These are phyloP conservation scores for Dorcoceras hygrometricum DNA, from an alignment of 257 asterid genomes.

Conservation along the genomic window DNA sequence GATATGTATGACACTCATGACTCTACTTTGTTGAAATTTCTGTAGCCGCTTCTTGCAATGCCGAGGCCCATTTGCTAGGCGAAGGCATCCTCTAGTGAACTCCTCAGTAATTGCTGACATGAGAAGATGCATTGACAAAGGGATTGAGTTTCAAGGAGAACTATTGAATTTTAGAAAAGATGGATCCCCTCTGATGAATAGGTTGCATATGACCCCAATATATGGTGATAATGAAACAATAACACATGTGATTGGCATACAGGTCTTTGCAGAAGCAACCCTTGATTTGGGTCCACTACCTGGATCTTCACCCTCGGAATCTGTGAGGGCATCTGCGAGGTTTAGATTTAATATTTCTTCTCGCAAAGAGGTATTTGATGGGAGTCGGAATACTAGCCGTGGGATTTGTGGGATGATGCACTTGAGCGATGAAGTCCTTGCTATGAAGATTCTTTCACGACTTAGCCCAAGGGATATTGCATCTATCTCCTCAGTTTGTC, in stretches of 20 bases:
- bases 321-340: constrained; percentile 43
- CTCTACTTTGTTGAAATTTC: constrained; percentile 21
- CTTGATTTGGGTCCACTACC: constrained; percentile 85
- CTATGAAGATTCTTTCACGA: constrained; percentile 58
- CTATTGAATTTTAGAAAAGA: constrained; percentile 49
- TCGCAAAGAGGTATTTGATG: constrained; percentile 33
- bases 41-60: constrained; percentile 65
- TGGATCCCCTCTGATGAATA: constrained; percentile 53
- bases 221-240: constrained; percentile 47
- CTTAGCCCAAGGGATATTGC: constrained; percentile 89
- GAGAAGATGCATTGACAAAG: constrained; percentile 45
- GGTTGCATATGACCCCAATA: constrained; percentile 50
- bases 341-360: constrained; percentile 50
- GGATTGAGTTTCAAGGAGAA: constrained; percentile 55
- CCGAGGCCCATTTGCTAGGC: constrained; percentile 54
- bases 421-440: constrained; percentile 75
- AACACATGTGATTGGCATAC: constrained; percentile 74
- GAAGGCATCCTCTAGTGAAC: constrained; percentile 57
- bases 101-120: constrained; percentile 47
- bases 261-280: constrained; percentile 58
- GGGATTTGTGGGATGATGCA: constrained; percentile 71
- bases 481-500: constrained; percentile 80
- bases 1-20: constrained; percentile 3
- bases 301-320: constrained; percentile 62
- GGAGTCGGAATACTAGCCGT: constrained; percentile 45